Evolutionary conservation across 331 rosid species (phyloP), one percentile per base, ranked within the genome.

Genomic region (Phaseolus coccineus): DNA sequence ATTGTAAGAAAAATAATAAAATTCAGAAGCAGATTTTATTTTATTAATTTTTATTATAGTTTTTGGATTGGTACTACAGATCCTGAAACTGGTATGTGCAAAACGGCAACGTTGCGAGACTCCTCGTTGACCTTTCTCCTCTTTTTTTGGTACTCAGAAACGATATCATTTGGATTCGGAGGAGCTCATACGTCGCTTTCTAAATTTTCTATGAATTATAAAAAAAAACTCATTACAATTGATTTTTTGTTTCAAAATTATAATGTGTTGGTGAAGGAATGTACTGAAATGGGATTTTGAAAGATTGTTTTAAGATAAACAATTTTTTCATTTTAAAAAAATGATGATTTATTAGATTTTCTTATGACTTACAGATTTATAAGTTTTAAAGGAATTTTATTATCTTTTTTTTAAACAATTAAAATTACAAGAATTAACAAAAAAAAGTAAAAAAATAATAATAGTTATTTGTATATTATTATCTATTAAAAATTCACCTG

Each of bases 111-210:
- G 63, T 39, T 33, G 15, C 4, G 9, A 30, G 78, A 74, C 75
- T 79, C 64, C 75, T 19, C 74, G 81, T 74, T 79, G 87, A 79
- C 84, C 74, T 50, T 35, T 30, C 16, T 16, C 64, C 79, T 31
- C 57, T 19, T 50, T 48, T 16, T 39, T 50, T 31, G 28, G 39
- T 8, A 72, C 27, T 65, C 14, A 35, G 51, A 66, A 73, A 48
- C 19, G 2, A 30, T 2, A 5, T 27, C 64, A 15, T 12, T 59
- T 27, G 39, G 77, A 48, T 40, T 44, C 55, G 19, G 56, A 70
- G 22, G 63, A 44, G 48, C 40, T 13, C 7, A 53, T 19, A 31
- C 74, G 59, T 55, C 55, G 64, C 39, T 31, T 14, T 59, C 30
- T 8, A n/a, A 55, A 6, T 55, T 37, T 55, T 55, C 61, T 64